Evolutionary conservation across 495 filamentous ascomycete species (phyloP), one percentile per base, ranked within the genome.

Genomic region (Penicillium roqueforti): DNA sequence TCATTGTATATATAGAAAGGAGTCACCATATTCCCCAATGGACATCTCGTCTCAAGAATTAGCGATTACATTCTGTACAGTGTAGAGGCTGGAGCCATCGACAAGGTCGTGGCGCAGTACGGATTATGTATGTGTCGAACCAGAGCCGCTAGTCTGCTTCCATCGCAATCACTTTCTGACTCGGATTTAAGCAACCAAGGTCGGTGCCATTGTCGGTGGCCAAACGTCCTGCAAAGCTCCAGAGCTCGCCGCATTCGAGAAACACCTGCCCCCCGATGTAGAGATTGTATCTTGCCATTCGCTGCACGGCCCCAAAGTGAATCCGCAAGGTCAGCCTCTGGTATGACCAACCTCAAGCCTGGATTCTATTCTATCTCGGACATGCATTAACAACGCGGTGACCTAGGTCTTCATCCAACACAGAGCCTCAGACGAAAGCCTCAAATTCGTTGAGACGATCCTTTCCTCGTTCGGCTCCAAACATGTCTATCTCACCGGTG

Each of bases 221-320:
- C 93, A 98, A 71, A 98, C 93, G 2, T 97, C 95, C 4, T 97
- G 95, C 77, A 98, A 98, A 76, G 91, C 91, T 44, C 93, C 92
- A 3, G 93, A 98, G 71, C 92, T 97, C 60, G 84, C 84, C 36
- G 92, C 92, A 1, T 97, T 98, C 66, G 91, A 97, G 59, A 82
- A 84, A 56, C 80, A 96, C 71, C 82, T 98, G 16, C 95, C 93
- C 3, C 52, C 66, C 36, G 93, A 97, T 69, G 89, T 96, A 62
- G 86, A 95, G 60, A 96, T 98, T 56, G 82, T 98, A 51, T 96
- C 92, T 1, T 96, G 91, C 68, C 93, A 98, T 75, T 97, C 95
- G 29, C 83, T 98, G 22, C 95, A 98, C 67, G 93, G 93, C 0
- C 93, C 93, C 23, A 88, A 82, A 58, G 89, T 97, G 56, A 88